Base-by-base conservation (phyloP, 164 flowering plant genomes). In the Stephania japonica region DNA sequence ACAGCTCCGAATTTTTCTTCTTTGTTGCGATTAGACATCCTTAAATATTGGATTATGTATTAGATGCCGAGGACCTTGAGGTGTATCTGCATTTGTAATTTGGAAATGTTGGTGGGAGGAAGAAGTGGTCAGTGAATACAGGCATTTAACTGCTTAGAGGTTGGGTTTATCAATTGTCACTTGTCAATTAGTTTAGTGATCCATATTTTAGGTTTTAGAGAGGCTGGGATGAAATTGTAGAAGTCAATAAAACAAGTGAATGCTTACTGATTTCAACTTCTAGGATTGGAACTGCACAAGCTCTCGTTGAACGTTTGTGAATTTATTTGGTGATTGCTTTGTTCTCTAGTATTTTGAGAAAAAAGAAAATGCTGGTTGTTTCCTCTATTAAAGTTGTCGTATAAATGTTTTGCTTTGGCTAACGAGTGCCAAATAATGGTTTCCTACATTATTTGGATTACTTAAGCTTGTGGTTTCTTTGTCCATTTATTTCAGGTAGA, bases 401-500 rank as follows among this genome's bases (percentile, higher is more conserved):
- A 11, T 25, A 69, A 69, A 16, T 26, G 41, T 69, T 19, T 49
- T 49, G 49, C 25, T 49, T 49, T 56, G 21, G 19, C 63, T 21
- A 19, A 56, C 5, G n/a, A 21, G 18, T 56, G 63, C 38, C 38
- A 56, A 23, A 56, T 21, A 2, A 56, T 2, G n/a, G n/a, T 42
- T 59, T 53, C 53, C 16, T 50, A 67, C 19, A 59, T 7, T 42
- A 73, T 43, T 56, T n/a, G 72, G 72, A 64, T 69, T 59, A 71
- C 72, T 72, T 67, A 19, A 9, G 25, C 56, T 24, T 71, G 8
- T 6, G 5, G 67, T 44, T 65, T 4, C 18, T 50, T 42, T 11
- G 27, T 23, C 10, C 42, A 11, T 25, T 25, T 75, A 50, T 70
- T 80, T 76, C 85, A 94, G 97, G 97, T 61, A 85, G 96, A 82